Evolutionary conservation across 2,329 filamentous ascomycete species (phyloP).

Genomic region (Byssothecium circinans): DNA sequence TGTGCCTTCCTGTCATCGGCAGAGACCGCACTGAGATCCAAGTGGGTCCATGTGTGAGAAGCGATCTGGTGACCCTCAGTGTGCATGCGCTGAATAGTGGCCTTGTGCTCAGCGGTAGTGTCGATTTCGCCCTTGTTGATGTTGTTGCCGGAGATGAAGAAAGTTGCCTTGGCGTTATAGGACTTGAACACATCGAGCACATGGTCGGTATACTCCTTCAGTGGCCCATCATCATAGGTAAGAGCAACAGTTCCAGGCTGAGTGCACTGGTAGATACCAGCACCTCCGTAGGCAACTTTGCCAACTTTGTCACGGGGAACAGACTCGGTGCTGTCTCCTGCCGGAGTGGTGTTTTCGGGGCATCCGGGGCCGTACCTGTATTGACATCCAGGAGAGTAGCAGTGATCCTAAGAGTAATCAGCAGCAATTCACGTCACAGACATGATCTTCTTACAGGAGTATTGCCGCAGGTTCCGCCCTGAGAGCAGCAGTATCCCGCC

Average conservation of each 20-base stretch:
- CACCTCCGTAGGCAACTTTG: constrained; percentile 58
- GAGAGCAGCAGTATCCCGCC: constrained; percentile 41
- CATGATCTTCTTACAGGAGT: neutral
- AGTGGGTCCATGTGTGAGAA: constrained; percentile 60
- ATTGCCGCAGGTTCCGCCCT: constrained; percentile 26
- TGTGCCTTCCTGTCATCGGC: constrained; percentile 49
- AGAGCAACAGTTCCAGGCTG: constrained; percentile 62
- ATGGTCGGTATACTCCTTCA: constrained; percentile 60
- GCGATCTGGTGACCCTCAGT: constrained; percentile 62
- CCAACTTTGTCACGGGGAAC: constrained; percentile 59
- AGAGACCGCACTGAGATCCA: constrained; percentile 51
- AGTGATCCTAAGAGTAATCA: constrained; percentile 55
- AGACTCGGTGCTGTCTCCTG: constrained; percentile 58
- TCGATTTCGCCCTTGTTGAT: constrained; percentile 60
- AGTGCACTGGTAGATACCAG: constrained; percentile 58
- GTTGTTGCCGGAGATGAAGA: constrained; percentile 65
- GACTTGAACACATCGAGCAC: constrained; percentile 63
- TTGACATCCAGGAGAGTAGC: constrained; percentile 63
- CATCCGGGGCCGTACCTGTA: constrained; percentile 63
- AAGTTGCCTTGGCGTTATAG: constrained; percentile 66
- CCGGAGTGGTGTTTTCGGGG: constrained; percentile 59
- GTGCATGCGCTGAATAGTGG: constrained; percentile 59
- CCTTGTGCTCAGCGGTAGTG: constrained; percentile 49
- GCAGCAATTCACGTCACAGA: neutral
- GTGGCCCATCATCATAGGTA: constrained; percentile 68